phyloP scores from a whole-genome alignment of 192 early-diverging fungal species.

The Chytriomyces sp. region DNA sequence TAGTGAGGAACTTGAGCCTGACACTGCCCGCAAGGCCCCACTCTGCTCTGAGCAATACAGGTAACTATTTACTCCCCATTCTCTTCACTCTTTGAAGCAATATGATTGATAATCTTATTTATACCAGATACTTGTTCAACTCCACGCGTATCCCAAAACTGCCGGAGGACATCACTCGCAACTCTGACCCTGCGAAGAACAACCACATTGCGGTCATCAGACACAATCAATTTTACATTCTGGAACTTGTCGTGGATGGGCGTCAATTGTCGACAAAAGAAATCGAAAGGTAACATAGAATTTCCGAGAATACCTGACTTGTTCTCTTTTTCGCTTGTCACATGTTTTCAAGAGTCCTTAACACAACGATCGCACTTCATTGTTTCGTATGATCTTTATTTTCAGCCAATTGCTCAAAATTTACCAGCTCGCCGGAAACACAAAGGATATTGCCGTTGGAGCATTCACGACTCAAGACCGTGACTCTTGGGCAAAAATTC shows the following conservation, averaged over 20 bases:
- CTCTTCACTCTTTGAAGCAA: background rate
- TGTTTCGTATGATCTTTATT: background rate
- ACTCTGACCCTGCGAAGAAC: constrained; percentile 74
- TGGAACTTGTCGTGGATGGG: constrained; percentile 78
- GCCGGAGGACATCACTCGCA: constrained; percentile 80
- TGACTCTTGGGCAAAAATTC: constrained; percentile 79
- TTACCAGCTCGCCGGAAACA: constrained; percentile 68
- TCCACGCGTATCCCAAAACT: constrained; percentile 87
- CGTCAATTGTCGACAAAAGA: constrained; percentile 82
- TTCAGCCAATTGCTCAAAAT: constrained; percentile 71
- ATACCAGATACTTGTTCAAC: constrained; percentile 94
- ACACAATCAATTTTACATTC: constrained; percentile 86
- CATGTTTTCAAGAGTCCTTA: background rate
- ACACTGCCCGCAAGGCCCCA: constrained; percentile 75
- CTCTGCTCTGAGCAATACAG: constrained; percentile 92
- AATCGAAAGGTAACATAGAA: constrained; percentile 68
- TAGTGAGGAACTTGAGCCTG: constrained; percentile 78
- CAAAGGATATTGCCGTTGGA: constrained; percentile 79
- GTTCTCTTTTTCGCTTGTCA: background rate
- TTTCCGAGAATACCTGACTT: constrained; percentile 23
- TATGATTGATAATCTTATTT: background rate
- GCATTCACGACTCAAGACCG: constrained; percentile 93
- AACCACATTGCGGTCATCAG: constrained; percentile 85
- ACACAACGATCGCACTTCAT: no score
- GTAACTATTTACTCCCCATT: no score